Evolutionary conservation across 139 green algal genomes (phyloP).

Genomic region (Auxenochlorella protothecoides): DNA sequence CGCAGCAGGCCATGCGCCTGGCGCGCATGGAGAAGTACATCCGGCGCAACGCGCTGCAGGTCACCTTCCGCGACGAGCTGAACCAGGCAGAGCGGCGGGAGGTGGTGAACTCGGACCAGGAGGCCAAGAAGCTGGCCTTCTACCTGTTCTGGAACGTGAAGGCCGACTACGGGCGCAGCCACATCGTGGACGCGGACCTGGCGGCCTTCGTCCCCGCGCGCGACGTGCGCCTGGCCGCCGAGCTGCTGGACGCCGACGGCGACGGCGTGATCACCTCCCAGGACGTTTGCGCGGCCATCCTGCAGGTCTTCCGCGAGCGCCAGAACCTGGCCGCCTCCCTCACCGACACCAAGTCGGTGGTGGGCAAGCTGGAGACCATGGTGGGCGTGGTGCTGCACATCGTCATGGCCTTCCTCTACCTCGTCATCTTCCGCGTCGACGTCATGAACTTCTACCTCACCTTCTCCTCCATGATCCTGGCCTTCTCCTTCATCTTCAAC

Average conservation of each 20-base stretch:
- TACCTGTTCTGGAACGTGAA: slow-evolving; percentile 58
- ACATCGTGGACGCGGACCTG: slow-evolving; percentile 42
- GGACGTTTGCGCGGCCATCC: slow-evolving; percentile 17
- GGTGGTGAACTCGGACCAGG: slow-evolving; percentile 32
- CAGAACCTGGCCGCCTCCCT: slow-evolving; percentile 59
- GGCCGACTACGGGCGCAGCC: slow-evolving; percentile 20
- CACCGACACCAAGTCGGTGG: slow-evolving; percentile 57
- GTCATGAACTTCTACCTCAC: not conserved
- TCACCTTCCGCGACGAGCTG: slow-evolving; percentile 46
- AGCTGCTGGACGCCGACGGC: slow-evolving; percentile 44
- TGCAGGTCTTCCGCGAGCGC: slow-evolving; percentile 37
- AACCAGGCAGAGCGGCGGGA: slow-evolving; percentile 10
- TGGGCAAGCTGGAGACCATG: slow-evolving; percentile 59
- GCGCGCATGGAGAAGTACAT: slow-evolving; percentile 38
- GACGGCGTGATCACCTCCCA: slow-evolving; percentile 26
- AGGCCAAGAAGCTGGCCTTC: slow-evolving; percentile 49
- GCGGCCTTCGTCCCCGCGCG: slow-evolving; percentile 33
- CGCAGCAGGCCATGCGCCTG: not conserved
- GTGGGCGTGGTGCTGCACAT: slow-evolving; percentile 23
- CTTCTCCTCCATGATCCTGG: slow-evolving; percentile 7
- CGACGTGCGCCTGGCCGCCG: slow-evolving; percentile 39
- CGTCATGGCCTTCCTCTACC: slow-evolving; percentile 41
- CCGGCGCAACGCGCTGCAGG: slow-evolving; percentile 44
- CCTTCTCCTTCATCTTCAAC: slow-evolving; percentile 26
- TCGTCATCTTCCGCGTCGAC: slow-evolving; percentile 46